A percentile compares a stretch with the other conserved stretches of the same genome.
These are phyloP conservation scores for Solanum rostratum DNA, from an alignment of 257 asterid genomes.

Conservation along the genomic window DNA sequence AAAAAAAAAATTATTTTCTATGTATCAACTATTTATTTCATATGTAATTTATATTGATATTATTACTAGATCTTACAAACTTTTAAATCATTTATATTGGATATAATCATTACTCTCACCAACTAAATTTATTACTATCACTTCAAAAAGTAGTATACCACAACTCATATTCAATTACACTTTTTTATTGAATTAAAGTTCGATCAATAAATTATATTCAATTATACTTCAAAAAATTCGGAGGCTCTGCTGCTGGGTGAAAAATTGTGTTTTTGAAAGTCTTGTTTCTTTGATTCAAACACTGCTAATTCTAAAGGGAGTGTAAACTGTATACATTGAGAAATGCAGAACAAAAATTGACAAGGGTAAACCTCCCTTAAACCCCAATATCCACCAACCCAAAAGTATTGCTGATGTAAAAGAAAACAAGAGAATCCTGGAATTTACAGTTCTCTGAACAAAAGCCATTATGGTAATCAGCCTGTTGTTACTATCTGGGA, in stretches of 20 bases:
- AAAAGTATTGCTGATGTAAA: background rate
- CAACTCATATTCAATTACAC: no score
- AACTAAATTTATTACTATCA: no score
- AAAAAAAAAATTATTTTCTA: no score
- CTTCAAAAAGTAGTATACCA: no score
- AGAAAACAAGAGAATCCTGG: constrained; percentile 12
- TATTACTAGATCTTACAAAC: no score
- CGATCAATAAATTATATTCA: no score
- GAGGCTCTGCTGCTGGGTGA: background rate
- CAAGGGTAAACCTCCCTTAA: background rate
- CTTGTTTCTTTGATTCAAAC: background rate
- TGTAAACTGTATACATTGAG: background rate
- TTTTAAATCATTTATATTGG: no score
- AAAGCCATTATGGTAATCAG: background rate
- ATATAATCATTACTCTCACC: no score
- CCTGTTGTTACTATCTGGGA: constrained; percentile 10
- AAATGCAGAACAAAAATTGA: background rate
- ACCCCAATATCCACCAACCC: background rate
- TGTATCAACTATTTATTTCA: no score
- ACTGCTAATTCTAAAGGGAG: background rate
- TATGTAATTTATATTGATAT: no score
- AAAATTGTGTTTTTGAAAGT: background rate
- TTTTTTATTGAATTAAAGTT: no score
- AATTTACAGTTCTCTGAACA: constrained; percentile 24
- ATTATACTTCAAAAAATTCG: background rate